Conservation (phyloP, 129 eudicot genomes). For the Pittosporum tobira region DNA sequence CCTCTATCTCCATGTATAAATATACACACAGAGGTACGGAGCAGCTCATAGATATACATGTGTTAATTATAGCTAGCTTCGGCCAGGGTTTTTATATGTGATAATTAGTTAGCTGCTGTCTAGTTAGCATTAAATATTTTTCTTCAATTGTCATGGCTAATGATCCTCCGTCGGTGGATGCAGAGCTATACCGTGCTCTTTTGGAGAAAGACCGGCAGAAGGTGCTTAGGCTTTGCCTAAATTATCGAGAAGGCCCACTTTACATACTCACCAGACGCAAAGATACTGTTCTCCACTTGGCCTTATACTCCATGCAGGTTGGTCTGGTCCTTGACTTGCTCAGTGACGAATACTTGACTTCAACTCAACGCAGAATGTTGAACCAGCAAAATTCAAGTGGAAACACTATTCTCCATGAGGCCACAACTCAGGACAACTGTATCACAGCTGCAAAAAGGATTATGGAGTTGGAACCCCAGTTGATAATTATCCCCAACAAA, state of each 20-base stretch:
- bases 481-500: slow-evolving; percentile 17
- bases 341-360: background rate
- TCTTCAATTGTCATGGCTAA: too few relatives aligned
- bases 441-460: slow-evolving; percentile 11
- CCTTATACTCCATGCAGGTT: slow-evolving; percentile 17
- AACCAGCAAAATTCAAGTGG: slow-evolving; percentile 4
- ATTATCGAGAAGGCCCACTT: slow-evolving; percentile 21
- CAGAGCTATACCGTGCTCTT: background rate
- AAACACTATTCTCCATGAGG: slow-evolving; percentile 33
- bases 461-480: slow-evolving; percentile 17
- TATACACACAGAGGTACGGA: too few relatives aligned
- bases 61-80: too few relatives aligned
- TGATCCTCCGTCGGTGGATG: too few relatives aligned
- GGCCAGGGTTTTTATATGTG: too few relatives aligned
- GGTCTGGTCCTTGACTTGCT: slow-evolving; percentile 17
- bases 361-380: background rate
- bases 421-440: slow-evolving; percentile 7
- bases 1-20: too few relatives aligned
- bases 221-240: slow-evolving; percentile 5
- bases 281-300: slow-evolving; percentile 35
- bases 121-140: too few relatives aligned
- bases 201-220: background rate
- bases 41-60: too few relatives aligned
- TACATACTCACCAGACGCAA: slow-evolving; percentile 17
- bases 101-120: too few relatives aligned